Evolutionary conservation across 768 basidiomycete genomes (phyloP).

Genomic region (Tubosaeta sp.): DNA sequence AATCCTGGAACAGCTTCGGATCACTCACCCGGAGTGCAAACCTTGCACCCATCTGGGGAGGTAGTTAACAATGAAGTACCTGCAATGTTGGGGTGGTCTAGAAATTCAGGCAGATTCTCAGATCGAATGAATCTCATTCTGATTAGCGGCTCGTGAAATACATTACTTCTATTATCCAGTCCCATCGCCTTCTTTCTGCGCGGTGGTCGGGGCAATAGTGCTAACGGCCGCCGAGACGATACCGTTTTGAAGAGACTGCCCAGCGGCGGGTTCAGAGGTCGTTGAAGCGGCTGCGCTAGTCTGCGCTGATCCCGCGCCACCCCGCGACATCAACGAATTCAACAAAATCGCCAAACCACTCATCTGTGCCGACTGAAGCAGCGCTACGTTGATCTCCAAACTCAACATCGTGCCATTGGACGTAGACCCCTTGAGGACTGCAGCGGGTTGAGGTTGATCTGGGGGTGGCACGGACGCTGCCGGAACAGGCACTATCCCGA

Average conservation of each 20-base stretch:
- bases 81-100: too few relatives aligned
- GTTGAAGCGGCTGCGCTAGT: constrained; percentile 3
- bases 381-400: constrained; percentile 74
- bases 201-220: constrained; percentile 1
- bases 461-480: constrained; percentile 47
- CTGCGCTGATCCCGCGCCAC: constrained; percentile 24
- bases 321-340: constrained; percentile 63
- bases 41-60: too few relatives aligned
- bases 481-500: constrained; percentile 72
- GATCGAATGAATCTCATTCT: constrained; percentile 5
- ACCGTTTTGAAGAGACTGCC: constrained; percentile 16
- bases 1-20: too few relatives aligned
- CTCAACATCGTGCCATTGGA: constrained; percentile 68
- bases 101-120: too few relatives aligned
- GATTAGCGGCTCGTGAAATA: constrained; percentile 10
- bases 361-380: constrained; percentile 73
- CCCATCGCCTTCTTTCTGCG: constrained; percentile 18
- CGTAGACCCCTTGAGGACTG: constrained; percentile 68
- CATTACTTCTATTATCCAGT: constrained; percentile 20
- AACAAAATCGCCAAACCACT: constrained; percentile 67
- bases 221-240: constrained; percentile 5
- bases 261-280: constrained; percentile 7
- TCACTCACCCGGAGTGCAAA: too few relatives aligned
- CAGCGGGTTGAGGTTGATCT: constrained; percentile 65
- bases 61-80: too few relatives aligned